Percentiles rank a stretch among this genome's conserved stretches.
Conservation (phyloP, 495 filamentous ascomycete genomes). For the Penicillium subrubescens region DNA sequence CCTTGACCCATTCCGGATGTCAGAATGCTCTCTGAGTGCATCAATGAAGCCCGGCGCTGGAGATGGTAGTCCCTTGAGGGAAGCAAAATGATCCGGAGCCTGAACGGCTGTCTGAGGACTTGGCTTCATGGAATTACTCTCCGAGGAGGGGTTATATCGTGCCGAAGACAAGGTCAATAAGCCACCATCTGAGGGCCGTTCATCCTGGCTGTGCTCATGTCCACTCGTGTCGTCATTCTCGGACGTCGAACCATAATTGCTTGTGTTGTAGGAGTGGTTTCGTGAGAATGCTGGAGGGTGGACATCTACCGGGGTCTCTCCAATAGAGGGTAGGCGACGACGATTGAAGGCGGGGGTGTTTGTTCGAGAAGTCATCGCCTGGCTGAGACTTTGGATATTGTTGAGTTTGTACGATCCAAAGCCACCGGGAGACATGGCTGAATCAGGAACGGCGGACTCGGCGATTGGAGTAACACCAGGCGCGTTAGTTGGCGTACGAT, state of each 20-base stretch:
- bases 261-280: slow-evolving; percentile 40
- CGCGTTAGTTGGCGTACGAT: slow-evolving; percentile 74
- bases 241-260: slow-evolving; percentile 51
- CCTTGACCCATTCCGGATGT: slow-evolving; percentile 68
- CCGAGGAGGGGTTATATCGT: slow-evolving; percentile 47
- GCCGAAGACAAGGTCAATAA: slow-evolving; percentile 51
- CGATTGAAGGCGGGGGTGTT: slow-evolving; percentile 70
- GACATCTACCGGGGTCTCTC: slow-evolving; percentile 68
- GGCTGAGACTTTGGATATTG: slow-evolving; percentile 55
- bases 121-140: slow-evolving; percentile 39
- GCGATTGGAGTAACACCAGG: slow-evolving; percentile 87
- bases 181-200: slow-evolving; percentile 29
- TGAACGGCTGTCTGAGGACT: slow-evolving; percentile 59
- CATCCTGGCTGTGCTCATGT: slow-evolving; percentile 35
- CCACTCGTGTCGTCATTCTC: slow-evolving; percentile 44
- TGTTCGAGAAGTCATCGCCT: slow-evolving; percentile 73
- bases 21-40: slow-evolving; percentile 58
- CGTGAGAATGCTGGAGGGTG: slow-evolving; percentile 50
- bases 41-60: slow-evolving; percentile 58
- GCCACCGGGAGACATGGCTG: slow-evolving; percentile 76
- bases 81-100: slow-evolving; percentile 42
- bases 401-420: slow-evolving; percentile 69
- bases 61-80: slow-evolving; percentile 59
- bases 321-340: slow-evolving; percentile 79
- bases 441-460: slow-evolving; percentile 84